Evolutionary conservation across 306 rosid species (phyloP).

Genomic region (Corylus americana): DNA sequence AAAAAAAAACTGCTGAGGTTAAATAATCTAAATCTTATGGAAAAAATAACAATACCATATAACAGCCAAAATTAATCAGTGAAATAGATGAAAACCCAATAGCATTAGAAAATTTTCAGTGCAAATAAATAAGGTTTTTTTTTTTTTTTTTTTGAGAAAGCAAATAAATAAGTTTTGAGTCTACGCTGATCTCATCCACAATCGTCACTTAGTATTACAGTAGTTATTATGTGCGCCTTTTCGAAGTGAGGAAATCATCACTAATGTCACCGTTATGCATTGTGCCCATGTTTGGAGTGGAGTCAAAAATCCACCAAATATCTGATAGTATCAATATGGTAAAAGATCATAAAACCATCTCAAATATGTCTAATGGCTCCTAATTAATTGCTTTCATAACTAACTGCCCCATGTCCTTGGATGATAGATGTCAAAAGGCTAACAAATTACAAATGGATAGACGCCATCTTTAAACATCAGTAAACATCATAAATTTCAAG

Average conservation of each 20-base stretch:
- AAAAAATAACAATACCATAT: neutral
- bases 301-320: neutral
- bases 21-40: neutral
- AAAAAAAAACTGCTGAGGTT: neutral
- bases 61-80: neutral
- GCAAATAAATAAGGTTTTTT: neutral
- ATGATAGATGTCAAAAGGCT: slow-evolving; percentile 1
- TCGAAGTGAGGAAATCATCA: neutral
- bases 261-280: neutral
- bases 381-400: neutral
- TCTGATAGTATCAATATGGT: neutral
- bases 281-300: neutral
- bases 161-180: neutral
- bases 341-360: neutral
- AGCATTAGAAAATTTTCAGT: neutral
- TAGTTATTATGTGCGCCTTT: neutral
- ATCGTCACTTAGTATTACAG: neutral
- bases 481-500: neutral
- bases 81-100: neutral
- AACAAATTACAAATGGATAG: neutral
- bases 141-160: too few species aligned
- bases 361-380: neutral
- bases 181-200: neutral
- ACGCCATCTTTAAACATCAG: neutral
- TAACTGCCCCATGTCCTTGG: neutral